Evolutionary conservation across 2,329 filamentous ascomycete genomes (phyloP).

Genomic region (Fusarium cyanostomum): DNA sequence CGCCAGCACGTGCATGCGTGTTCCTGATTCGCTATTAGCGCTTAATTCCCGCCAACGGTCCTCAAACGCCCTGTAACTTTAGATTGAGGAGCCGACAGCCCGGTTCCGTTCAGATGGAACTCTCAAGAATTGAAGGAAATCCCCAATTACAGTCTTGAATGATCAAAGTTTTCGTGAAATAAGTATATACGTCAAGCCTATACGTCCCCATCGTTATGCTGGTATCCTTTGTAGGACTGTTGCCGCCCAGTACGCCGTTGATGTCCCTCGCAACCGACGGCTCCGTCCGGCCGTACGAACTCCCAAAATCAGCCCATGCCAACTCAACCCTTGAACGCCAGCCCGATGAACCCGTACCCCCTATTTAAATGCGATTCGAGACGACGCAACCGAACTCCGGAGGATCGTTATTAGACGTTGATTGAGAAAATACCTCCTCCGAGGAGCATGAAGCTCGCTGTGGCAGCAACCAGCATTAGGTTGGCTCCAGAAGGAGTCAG

Average conservation of each 20-base stretch:
- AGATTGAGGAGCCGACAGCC: background rate
- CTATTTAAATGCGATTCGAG: constrained; percentile 6
- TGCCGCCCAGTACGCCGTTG: constrained; percentile 26
- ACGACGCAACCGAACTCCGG: constrained; percentile 8
- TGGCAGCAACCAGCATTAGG: constrained; percentile 28
- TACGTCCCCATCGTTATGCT: constrained; percentile 19
- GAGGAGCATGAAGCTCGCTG: constrained; percentile 38
- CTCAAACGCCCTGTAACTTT: constrained; percentile 10
- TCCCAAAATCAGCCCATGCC: constrained; percentile 34
- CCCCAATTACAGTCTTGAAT: background rate
- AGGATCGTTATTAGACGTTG: constrained; percentile 15
- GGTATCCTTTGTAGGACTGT: constrained; percentile 29
- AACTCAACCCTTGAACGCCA: constrained; percentile 33
- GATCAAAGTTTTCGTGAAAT: background rate
- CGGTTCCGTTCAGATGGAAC: background rate
- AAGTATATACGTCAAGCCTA: background rate
- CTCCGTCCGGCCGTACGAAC: constrained; percentile 25
- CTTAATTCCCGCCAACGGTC: constrained; percentile 24
- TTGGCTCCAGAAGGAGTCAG: constrained; percentile 20
- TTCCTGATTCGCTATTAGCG: constrained; percentile 28
- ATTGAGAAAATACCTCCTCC: constrained; percentile 30
- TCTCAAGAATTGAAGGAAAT: background rate
- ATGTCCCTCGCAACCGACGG: constrained; percentile 25
- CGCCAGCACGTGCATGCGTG: constrained; percentile 36
- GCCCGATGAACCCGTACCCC: constrained; percentile 19